phyloP scores from a whole-genome alignment of 2,329 filamentous ascomycete species.

The Xylariaceae sp. region DNA sequence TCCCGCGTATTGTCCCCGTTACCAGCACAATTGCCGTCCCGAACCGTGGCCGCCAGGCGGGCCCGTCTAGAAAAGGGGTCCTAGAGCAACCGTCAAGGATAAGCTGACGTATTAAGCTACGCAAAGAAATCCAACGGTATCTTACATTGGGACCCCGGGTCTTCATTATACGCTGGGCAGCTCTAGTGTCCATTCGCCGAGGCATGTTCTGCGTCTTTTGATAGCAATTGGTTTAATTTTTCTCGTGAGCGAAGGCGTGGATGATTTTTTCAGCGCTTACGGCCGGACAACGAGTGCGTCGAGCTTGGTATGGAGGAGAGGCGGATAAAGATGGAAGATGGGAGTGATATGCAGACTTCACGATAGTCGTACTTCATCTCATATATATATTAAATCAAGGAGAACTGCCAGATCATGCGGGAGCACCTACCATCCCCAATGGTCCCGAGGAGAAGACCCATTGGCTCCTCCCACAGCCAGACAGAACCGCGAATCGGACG shows the following conservation, averaged over 20 bases:
- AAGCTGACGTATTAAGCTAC: not conserved
- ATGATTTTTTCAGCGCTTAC: no score
- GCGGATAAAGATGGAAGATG: not conserved
- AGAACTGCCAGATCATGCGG: no score
- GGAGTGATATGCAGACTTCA: not conserved
- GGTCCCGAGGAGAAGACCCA: no score
- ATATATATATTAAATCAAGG: conserved; percentile 3
- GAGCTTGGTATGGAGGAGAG: no score
- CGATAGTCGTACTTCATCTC: not conserved
- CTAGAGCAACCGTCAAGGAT: conserved; percentile 7
- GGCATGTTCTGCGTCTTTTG: conserved; percentile 27
- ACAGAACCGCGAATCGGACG: no score
- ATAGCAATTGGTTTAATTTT: not conserved
- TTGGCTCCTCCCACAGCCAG: no score
- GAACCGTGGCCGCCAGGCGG: conserved; percentile 21
- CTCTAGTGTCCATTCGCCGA: conserved; percentile 42
- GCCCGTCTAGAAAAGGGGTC: conserved; percentile 29
- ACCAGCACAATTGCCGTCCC: conserved; percentile 13
- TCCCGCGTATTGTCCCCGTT: no score
- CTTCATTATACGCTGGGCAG: conserved; percentile 40
- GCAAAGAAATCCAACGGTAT: not conserved
- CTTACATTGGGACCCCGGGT: conserved; percentile 34
- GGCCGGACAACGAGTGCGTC: no score
- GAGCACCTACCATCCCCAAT: no score
- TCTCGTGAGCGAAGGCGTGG: not conserved